Evolutionary conservation across 2,329 filamentous ascomycete species (phyloP).

Genomic region (Hymenoscyphus scutula): DNA sequence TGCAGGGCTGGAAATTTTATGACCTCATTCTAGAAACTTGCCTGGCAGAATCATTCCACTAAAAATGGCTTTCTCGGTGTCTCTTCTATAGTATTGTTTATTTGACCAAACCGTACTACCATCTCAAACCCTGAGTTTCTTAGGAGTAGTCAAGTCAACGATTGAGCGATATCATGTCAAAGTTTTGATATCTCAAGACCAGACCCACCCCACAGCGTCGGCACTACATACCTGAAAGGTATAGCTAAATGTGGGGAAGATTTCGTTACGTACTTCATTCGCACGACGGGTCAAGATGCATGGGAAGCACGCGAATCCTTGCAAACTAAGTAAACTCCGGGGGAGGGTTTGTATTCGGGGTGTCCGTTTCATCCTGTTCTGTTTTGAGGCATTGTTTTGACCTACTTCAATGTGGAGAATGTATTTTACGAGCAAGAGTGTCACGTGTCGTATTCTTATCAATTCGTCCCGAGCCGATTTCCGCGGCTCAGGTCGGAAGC

Average conservation of each 20-base stretch:
- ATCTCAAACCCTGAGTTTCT: too few species aligned
- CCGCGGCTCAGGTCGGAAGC: too few species aligned
- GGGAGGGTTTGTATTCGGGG: not conserved
- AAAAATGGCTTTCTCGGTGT: too few species aligned
- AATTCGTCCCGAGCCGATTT: too few species aligned
- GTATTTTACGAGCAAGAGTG: too few species aligned
- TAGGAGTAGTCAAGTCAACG: too few species aligned
- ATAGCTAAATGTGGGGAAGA: conserved; percentile 12
- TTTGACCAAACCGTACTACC: too few species aligned
- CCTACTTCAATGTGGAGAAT: not conserved
- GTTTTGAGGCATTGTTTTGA: conserved; percentile 2
- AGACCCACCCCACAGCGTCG: not conserved
- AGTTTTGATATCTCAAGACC: not conserved
- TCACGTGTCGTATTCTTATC: too few species aligned
- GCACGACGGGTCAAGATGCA: not conserved
- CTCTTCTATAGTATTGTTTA: too few species aligned
- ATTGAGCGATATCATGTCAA: not conserved
- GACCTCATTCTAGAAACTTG: too few species aligned
- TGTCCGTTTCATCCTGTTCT: not conserved
- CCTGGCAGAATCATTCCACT: too few species aligned
- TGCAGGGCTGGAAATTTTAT: not conserved
- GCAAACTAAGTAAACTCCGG: not conserved
- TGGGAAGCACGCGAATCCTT: not conserved
- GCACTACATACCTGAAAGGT: not conserved
- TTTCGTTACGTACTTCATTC: conserved; percentile 10